Evolutionary conservation across 352 stramenopile species (phyloP), one percentile per base, ranked within the genome.

Genomic region (Phytophthora crassamura): DNA sequence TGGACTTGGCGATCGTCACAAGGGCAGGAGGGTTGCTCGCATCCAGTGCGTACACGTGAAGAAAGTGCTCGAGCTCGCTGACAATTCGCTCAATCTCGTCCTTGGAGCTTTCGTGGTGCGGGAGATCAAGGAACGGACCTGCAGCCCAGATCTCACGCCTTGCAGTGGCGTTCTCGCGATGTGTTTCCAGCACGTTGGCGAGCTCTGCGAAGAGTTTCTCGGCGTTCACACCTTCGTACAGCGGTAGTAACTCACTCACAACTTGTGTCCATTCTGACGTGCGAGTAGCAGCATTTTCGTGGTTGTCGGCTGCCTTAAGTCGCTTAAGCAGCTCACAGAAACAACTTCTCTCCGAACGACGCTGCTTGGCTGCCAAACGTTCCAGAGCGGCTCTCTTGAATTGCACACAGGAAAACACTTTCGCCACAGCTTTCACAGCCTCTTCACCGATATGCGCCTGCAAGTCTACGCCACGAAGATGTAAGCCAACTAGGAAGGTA

Each of bases 1-100:
- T 86, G 5, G 89, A 97, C 50, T 89, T 94, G 6, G 89, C 88
- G 18, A 97, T 85, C 5, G 88, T 95, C 42, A 96, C 80, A n/a
- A 97, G 61, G 10, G 69, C 58, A n/a, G 89, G 89, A 59, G 59
- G 69, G 33, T 73, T 65, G 14, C 12, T 22, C 7, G 36, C 15
- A n/a, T 73, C 48, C 4, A 78, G 43, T 10, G 25, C 46, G 43
- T 72, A 53, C 0, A 20, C 35, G 0, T 35, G 34, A 18, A 91
- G 63, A 45, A 84, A 89, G 12, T 59, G 38, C 4, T 69, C 50
- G 11, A 91, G 65, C 7, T 61, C 48, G 10, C 53, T 55, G 0
- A 91, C 33, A 61, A 90, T 78, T 10, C 22, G 4, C 20, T 75
- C 45, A 40, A 95, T 86, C 39, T 94, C 80, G 14, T 78, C 58